Base-by-base conservation (phyloP, 2,329 filamentous ascomycete species). In the Hypocrella siamensis region DNA sequence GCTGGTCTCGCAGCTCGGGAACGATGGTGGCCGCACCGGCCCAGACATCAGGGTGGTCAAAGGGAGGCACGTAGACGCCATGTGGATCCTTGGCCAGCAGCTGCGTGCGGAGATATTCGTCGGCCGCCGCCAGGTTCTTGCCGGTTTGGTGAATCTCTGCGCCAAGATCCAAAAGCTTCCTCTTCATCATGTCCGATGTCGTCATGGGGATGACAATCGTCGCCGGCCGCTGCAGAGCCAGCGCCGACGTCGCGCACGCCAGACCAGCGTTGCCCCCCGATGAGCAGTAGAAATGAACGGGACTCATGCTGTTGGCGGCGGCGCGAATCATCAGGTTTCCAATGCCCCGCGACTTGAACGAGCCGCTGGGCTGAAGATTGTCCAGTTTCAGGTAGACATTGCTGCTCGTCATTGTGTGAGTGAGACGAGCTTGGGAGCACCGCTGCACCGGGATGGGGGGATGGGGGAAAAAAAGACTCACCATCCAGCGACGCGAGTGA, bases 341-440 rank as follows among this genome's bases (percentile, higher is more conserved):
- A 38, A 88, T 71, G 19, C 79, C 81, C 41, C 73, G 68, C 29
- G 80, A 86, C 54, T 92, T 90, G 71, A 92, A 93, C 25, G 80
- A 86, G 40, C 80, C 80, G 16, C 78, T 79, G 4, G 83, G 84
- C 48, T 93, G 84, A 33, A 85, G 69, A 49, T 80, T 82, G 45
- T 92, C 83, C 39, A 90, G 70, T 54, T 92, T 92, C 46, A 92
- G 73, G 53, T 80, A 82, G 52, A 92, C 72, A 58, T 79, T 76
- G 60, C 80, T 67, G n/a, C n/a, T n/a, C n/a, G n/a, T n/a, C n/a
- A n/a, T n/a, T n/a, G n/a, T n/a, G n/a, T n/a, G n/a, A n/a, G n/a
- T n/a, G n/a, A n/a, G n/a, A n/a, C n/a, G n/a, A n/a, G n/a, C n/a
- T n/a, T n/a, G n/a, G n/a, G n/a, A n/a, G n/a, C n/a, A n/a, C n/a